Evolutionary conservation across 2,329 filamentous ascomycete species (phyloP).

Genomic region (Mycosphaerella arachidis): DNA sequence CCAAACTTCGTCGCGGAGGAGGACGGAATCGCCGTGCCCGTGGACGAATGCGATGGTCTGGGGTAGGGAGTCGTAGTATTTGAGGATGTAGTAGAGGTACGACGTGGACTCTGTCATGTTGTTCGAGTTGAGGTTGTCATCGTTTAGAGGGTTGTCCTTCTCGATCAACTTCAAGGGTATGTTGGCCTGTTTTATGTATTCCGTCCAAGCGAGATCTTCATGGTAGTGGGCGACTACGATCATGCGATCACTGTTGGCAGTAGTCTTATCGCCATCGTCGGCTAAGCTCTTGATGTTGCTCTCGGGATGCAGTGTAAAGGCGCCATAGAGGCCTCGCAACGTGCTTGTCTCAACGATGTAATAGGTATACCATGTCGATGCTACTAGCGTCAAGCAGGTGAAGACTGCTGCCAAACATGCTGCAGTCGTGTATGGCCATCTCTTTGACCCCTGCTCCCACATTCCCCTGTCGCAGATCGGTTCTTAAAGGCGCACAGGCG

Average conservation of each 20-base stretch:
- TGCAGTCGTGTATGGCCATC: neutral
- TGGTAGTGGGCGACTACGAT: neutral
- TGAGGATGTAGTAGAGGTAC: neutral
- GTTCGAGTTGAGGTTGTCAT: neutral
- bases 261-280: neutral
- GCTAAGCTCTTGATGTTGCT: neutral
- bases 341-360: neutral
- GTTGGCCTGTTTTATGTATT: neutral
- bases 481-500: neutral
- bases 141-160: neutral
- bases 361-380: neutral
- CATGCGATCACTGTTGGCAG: neutral
- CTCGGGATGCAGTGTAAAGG: neutral
- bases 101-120: neutral
- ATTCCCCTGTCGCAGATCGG: neutral
- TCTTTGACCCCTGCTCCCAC: neutral
- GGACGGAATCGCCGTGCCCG: neutral
- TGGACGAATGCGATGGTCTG: neutral
- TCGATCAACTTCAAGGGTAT: neutral
- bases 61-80: neutral
- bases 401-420: neutral
- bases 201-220: neutral
- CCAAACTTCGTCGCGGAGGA: neutral
- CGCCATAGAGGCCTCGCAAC: neutral
- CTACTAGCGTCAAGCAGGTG: neutral